A percentile compares a stretch with the other conserved stretches of the same genome.
These are phyloP conservation scores for Blastocystis sp. DNA, from an alignment of 352 stramenopile species.

Conservation along the genomic window DNA sequence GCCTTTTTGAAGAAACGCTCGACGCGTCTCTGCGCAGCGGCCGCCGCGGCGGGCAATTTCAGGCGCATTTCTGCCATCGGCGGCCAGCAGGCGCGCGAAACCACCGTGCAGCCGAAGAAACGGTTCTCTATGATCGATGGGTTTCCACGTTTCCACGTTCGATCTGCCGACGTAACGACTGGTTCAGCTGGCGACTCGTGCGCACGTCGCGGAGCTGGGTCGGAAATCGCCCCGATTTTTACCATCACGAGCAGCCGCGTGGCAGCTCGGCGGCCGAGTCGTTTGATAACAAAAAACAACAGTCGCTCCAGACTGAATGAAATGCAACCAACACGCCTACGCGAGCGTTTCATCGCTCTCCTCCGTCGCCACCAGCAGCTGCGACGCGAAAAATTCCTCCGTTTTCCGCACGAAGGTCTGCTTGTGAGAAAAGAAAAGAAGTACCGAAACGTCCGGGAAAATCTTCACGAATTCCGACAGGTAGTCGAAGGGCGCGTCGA, in stretches of 20 bases:
- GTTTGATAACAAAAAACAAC: background rate
- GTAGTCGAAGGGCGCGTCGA: background rate
- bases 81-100: background rate
- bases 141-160: background rate
- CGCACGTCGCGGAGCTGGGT: background rate
- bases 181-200: background rate
- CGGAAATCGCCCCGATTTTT: background rate
- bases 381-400: background rate
- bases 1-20: background rate
- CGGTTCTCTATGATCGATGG: background rate
- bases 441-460: background rate
- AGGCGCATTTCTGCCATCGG: background rate
- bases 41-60: background rate
- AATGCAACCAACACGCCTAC: background rate
- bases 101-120: background rate
- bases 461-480: background rate
- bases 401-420: background rate
- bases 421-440: background rate
- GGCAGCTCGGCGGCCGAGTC: background rate
- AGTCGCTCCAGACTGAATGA: background rate
- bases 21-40: background rate
- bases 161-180: background rate
- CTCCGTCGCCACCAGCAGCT: background rate
- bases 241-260: background rate
- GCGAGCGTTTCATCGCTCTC: background rate